Evolutionary conservation across 257 asterid genomes (phyloP).

Genomic region (Agastache rugosa): DNA sequence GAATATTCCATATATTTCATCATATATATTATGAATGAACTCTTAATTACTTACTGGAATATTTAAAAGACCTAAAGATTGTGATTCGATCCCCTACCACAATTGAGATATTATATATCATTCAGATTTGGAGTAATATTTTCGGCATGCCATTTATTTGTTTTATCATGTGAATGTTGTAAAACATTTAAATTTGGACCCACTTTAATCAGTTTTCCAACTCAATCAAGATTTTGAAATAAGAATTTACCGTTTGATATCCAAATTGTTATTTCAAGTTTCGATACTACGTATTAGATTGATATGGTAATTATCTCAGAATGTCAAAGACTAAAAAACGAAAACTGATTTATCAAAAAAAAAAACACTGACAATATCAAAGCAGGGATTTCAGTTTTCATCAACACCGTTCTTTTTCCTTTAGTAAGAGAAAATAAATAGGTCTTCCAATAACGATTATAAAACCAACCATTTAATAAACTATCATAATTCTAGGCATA

Average conservation of each 20-base stretch:
- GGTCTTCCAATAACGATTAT: too few species aligned
- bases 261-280: neutral
- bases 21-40: neutral
- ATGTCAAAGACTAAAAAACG: too few species aligned
- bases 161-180: neutral
- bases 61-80: neutral
- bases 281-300: neutral
- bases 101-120: neutral
- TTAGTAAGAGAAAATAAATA: too few species aligned
- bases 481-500: too few species aligned
- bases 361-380: too few species aligned
- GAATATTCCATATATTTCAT: neutral
- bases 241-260: neutral
- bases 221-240: neutral
- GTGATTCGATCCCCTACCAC: neutral
- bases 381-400: too few species aligned
- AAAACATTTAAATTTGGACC: neutral
- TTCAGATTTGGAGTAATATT: neutral
- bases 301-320: too few species aligned
- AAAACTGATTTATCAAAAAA: too few species aligned
- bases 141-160: neutral
- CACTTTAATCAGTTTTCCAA: neutral
- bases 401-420: too few species aligned
- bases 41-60: neutral
- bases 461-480: too few species aligned